phyloP scores from a whole-genome alignment of 352 stramenopile genomes.

The Pythium sukuiense region DNA sequence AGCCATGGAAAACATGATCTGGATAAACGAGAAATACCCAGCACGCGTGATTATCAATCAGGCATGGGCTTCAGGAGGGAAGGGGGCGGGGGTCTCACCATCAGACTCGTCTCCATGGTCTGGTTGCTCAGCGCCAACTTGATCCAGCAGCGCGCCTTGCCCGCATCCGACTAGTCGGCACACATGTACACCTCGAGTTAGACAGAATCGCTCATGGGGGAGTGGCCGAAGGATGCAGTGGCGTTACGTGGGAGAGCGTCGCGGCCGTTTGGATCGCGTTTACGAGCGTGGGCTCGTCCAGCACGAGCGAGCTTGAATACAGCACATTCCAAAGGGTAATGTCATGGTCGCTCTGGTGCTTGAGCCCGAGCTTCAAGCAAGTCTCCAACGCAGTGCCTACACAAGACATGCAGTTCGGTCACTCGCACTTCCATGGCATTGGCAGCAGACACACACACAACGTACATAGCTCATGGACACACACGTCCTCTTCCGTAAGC shows the following conservation, averaged over 20 bases:
- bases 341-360: slow-evolving; percentile 40
- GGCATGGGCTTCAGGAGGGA: too few relatives aligned
- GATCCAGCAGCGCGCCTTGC: slow-evolving; percentile 73
- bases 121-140: slow-evolving; percentile 81
- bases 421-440: too few relatives aligned
- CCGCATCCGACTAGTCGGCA: slow-evolving; percentile 46
- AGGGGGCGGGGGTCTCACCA: slow-evolving; percentile 55
- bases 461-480: slow-evolving; percentile 64
- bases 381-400: slow-evolving; percentile 52
- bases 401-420: not conserved
- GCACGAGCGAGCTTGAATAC: slow-evolving; percentile 69
- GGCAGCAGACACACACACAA: too few relatives aligned
- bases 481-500: slow-evolving; percentile 56
- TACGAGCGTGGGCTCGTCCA: slow-evolving; percentile 69
- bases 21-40: not conserved
- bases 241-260: slow-evolving; percentile 60
- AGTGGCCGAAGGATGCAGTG: not conserved
- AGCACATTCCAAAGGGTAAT: slow-evolving; percentile 74
- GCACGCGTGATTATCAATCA: too few relatives aligned
- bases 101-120: slow-evolving; percentile 75
- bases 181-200: not conserved
- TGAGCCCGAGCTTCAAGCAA: slow-evolving; percentile 63
- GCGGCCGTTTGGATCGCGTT: slow-evolving; percentile 67
- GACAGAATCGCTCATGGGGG: not conserved
- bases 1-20: slow-evolving; percentile 78